Conservation (phyloP, 768 basidiomycete species). For the Sarcomyxa edulis region DNA sequence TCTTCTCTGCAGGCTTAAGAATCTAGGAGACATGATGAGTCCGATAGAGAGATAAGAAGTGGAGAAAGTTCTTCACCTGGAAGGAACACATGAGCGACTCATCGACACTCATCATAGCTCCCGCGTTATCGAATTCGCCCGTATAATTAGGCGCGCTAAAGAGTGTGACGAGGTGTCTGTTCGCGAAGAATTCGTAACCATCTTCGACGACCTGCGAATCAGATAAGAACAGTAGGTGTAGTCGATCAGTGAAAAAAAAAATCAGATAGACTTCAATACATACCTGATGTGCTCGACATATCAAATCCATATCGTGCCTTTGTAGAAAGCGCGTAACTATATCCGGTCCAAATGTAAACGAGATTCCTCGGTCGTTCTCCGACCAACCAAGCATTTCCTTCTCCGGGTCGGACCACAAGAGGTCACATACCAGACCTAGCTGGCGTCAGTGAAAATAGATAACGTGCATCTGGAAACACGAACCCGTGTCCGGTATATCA, state of each 20-base stretch:
- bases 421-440: constrained; percentile 86
- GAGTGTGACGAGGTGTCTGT: constrained; percentile 92
- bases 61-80: constrained; percentile 58
- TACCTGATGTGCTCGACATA: constrained; percentile 97
- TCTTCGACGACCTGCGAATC: constrained; percentile 86
- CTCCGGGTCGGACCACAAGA: constrained; percentile 99
- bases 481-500: constrained; percentile 97
- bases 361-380: constrained; percentile 98
- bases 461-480: constrained; percentile 15
- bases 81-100: constrained; percentile 96
- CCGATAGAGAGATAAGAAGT: not conserved
- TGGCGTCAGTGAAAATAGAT: not conserved
- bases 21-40: constrained; percentile 52
- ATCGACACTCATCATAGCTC: constrained; percentile 99
- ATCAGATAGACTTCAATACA: constrained; percentile 6
- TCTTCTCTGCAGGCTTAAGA: constrained; percentile 98
- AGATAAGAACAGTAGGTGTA: not conserved
- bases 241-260: constrained; percentile 5
- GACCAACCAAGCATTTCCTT: constrained; percentile 99
- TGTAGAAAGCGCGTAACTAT: constrained; percentile 97
- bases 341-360: constrained; percentile 98
- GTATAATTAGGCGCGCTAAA: constrained; percentile 97
- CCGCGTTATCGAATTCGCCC: constrained; percentile 98
- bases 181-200: constrained; percentile 98
- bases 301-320: constrained; percentile 99